phyloP scores from a whole-genome alignment of 345 rosid species.

The Theobroma cacao region DNA sequence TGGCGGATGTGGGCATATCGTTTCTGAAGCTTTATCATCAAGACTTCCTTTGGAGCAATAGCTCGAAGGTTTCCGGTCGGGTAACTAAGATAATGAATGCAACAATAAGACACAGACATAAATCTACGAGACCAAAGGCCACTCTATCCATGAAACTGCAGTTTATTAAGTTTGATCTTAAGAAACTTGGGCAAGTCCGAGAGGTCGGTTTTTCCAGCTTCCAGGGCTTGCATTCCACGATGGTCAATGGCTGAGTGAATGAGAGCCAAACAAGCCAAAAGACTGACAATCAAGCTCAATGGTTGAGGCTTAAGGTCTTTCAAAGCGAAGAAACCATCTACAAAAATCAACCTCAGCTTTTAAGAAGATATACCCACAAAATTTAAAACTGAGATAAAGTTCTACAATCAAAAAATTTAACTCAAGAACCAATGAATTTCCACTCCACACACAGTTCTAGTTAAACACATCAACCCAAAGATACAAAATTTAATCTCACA shows the following conservation, averaged over 20 bases:
- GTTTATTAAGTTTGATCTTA: too few species aligned
- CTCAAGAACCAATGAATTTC: neutral
- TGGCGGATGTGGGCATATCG: conserved; percentile 17
- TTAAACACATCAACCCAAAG: neutral
- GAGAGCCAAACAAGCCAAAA: too few species aligned
- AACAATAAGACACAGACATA: conserved; percentile 14
- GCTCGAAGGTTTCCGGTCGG: too few species aligned
- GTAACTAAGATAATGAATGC: neutral
- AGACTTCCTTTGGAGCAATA: too few species aligned
- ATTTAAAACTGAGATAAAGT: neutral
- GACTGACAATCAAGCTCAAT: too few species aligned
- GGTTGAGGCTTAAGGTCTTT: too few species aligned
- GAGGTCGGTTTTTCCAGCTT: too few species aligned
- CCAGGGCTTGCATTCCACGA: too few species aligned
- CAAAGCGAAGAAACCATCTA: too few species aligned
- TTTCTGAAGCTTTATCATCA: neutral
- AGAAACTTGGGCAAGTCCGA: too few species aligned
- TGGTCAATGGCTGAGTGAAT: too few species aligned
- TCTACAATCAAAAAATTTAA: neutral
- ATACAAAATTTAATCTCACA: neutral
- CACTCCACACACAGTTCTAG: neutral
- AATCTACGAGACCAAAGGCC: neutral
- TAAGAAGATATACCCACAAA: neutral
- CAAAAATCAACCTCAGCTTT: neutral
- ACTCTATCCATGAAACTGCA: neutral